phyloP scores from a whole-genome alignment of 192 early-diverging fungal species.

The Coemansia biformis region DNA sequence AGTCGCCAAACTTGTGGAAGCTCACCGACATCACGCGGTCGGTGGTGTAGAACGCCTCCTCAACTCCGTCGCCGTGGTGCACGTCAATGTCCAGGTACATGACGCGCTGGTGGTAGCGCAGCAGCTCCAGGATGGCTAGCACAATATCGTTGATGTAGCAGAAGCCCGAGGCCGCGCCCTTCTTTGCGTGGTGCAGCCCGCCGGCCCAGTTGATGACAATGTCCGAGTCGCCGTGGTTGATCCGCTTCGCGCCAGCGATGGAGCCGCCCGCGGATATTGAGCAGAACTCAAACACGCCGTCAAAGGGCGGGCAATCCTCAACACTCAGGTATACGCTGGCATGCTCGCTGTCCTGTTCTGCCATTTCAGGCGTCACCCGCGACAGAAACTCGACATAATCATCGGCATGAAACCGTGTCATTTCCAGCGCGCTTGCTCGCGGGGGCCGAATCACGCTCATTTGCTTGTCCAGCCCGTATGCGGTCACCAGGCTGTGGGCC shows the following conservation, averaged over 20 bases:
- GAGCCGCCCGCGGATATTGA: constrained; percentile 88
- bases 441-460: constrained; percentile 80
- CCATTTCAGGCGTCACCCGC: constrained; percentile 68
- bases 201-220: constrained; percentile 97
- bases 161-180: constrained; percentile 91
- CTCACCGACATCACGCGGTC: constrained; percentile 99
- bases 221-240: constrained; percentile 81
- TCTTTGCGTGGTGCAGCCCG: constrained; percentile 96
- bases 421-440: constrained; percentile 77
- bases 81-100: constrained; percentile 98
- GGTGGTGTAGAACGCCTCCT: constrained; percentile 97
- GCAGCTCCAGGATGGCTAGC: constrained; percentile 82
- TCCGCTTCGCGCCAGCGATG: constrained; percentile 84
- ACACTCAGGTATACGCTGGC: constrained; percentile 71
- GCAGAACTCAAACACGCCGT: constrained; percentile 94
- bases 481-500: constrained; percentile 89
- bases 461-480: constrained; percentile 90
- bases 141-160: constrained; percentile 99
- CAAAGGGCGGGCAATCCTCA: constrained; percentile 97
- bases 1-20: constrained; percentile 99
- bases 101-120: constrained; percentile 83
- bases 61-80: constrained; percentile 99
- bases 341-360: constrained; percentile 57
- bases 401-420: constrained; percentile 91
- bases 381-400: constrained; percentile 92